Conservation (phyloP, 2,329 filamentous ascomycete species). For the Hymenoscyphus linearis region DNA sequence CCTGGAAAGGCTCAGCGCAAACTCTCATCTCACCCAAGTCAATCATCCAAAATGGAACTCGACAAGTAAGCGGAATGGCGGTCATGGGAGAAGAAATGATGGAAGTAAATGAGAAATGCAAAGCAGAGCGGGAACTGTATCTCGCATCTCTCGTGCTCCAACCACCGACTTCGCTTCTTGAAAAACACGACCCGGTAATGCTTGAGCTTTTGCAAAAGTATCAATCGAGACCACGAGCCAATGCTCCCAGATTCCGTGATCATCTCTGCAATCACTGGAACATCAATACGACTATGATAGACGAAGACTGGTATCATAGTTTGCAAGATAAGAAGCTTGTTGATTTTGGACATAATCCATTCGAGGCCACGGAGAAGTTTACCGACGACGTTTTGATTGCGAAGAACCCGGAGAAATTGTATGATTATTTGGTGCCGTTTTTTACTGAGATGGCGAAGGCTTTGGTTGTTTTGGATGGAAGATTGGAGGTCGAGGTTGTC, state of each 20-base stretch:
- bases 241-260: constrained; percentile 4
- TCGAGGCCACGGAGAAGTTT: constrained; percentile 3
- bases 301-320: constrained; percentile 7
- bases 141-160: constrained; percentile 7
- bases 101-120: not conserved
- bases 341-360: constrained; percentile 11
- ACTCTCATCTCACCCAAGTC: constrained; percentile 1
- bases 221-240: not conserved
- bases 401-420: constrained; percentile 8
- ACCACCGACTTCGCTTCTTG: constrained; percentile 7
- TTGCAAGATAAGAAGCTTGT: not conserved
- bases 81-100: not conserved
- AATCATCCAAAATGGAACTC: not conserved
- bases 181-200: constrained; percentile 7
- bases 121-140: constrained; percentile 8
- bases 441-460: constrained; percentile 11
- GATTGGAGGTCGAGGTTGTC: constrained; percentile 14
- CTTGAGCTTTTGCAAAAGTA: constrained; percentile 10
- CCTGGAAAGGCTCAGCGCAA: constrained; percentile 8
- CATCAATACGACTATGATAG: constrained; percentile 10
- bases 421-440: constrained; percentile 15
- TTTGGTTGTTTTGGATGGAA: constrained; percentile 10
- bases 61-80: not conserved
- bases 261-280: constrained; percentile 9
- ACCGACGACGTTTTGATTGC: not conserved